Base-by-base conservation (phyloP, 331 rosid genomes). In the Spiraea crenata region DNA sequence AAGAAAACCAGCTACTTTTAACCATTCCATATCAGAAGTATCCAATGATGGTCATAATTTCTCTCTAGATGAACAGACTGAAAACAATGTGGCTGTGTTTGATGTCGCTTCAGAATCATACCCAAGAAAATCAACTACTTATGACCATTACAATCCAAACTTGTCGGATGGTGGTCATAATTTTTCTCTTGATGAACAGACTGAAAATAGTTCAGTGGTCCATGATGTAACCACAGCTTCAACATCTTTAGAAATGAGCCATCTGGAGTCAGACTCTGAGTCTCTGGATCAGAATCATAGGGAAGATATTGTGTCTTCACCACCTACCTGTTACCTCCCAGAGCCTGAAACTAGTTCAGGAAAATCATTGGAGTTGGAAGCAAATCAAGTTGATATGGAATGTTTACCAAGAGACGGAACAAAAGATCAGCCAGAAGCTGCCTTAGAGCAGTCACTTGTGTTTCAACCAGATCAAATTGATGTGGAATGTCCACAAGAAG, bases 391-490 rank as follows among this genome's bases (percentile, higher is more conserved):
- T 65, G 72, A 78, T 63, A 73, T 57, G 44, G 79, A 84, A 51
- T 51, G 31, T 80, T 45, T 57, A 55, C 76, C 47, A 67, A 73
- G 54, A 55, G 79, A 75, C 70, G 72, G 38, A 38, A 81, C 67
- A 48, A 47, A 49, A 44, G 50, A 50, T 69, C 69, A 63, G 72
- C 57, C 79, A 54, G 88, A 68, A 47, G 75, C 65, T 55, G 70
- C 70, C 73, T 72, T 25, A 9, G 82, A 76, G 70, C 74, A 64
- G 49, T 72, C 56, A 41, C 61, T 76, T 42, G 78, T 49, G 72
- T 71, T 87, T 46, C 80, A 68, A 78, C 71, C 68, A 84, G 81
- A 73, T 74, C 80, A 81, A 66, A 66, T 37, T 69, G 78, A 81
- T 70, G 78, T 48, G 62, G 83, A 85, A 62, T 74, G 41, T 81